Evolutionary conservation across 2,329 filamentous ascomycete genomes (phyloP), one percentile per base, ranked within the genome.

Genomic region (Phialemoniopsis sp.): DNA sequence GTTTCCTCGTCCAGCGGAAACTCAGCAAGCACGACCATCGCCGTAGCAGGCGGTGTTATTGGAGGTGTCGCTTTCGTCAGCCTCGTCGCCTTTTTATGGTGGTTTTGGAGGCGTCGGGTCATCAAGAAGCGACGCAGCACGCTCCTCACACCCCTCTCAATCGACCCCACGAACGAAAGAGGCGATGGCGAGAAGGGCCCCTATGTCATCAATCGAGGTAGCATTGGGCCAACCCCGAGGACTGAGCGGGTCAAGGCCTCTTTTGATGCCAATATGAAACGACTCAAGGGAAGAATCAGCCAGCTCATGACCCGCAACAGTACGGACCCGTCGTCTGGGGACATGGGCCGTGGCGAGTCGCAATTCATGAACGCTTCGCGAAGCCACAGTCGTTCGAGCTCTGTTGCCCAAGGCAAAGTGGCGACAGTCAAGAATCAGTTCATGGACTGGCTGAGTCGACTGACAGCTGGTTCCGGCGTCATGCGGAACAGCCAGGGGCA

Each of bases 301-400:
- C 46, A 50, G 17, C 38, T 63, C 32, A 44, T 62, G 34, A 42
- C 46, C 18, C 46, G 54, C 34, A 57, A 60, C 40, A 58, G 54
- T 19, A 59, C 57, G 34, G 59, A 53, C 13, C 52, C 56, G 8
- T 58, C 66, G 3, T 64, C 60, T 34, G 21, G 34, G 17, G 66
- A 76, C 41, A 61, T 76, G 45, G 67, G 78, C 53, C 62, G 71
- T 35, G 70, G 72, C 7, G 73, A 71, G 47, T 76, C 75, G 8
- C 75, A 78, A 46, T 76, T 73, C 44, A 59, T 66, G 59, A 64
- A 17, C 40, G 54, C 2, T 41, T 47, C 37, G 43, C 45, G 12
- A 10, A 52, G 53, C 19, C 66, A 68, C 45, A 69, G 63, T 42
- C 62, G 64, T 26, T 35, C 39, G 17, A 63, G 56, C 33, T 62